phyloP scores from a whole-genome alignment of 2,329 filamentous ascomycete species.

The Aspergillus thermomutatus region DNA sequence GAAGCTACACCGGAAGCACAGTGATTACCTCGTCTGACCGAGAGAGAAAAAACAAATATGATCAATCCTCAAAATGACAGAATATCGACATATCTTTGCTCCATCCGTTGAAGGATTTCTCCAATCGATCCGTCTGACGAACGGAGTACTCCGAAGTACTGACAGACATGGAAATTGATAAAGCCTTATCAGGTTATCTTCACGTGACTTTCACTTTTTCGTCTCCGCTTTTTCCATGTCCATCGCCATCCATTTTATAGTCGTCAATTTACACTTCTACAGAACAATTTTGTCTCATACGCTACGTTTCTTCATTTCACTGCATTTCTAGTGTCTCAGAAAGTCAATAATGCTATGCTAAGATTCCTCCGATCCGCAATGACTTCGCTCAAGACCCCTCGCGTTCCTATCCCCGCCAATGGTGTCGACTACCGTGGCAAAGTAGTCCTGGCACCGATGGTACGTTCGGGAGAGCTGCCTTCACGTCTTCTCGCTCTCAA shows the following conservation, averaged over 20 bases:
- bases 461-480: constrained; percentile 92
- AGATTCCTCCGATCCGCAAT: constrained; percentile 52
- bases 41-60: too few species aligned
- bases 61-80: background rate
- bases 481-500: constrained; percentile 84
- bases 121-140: background rate
- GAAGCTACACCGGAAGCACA: background rate
- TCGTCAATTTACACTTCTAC: background rate
- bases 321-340: background rate
- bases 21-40: background rate
- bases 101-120: background rate
- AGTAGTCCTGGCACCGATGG: constrained; percentile 95
- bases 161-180: background rate
- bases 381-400: constrained; percentile 51
- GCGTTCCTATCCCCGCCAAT: constrained; percentile 77
- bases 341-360: constrained; percentile 37
- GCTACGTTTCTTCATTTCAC: background rate
- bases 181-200: constrained; percentile 19
- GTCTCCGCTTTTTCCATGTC: constrained; percentile 4
- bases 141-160: background rate
- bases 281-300: background rate
- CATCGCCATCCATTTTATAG: constrained; percentile 1
- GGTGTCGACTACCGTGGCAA: constrained; percentile 94
- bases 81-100: background rate
- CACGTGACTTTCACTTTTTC: constrained; percentile 20